A percentile compares a stretch with the other conserved stretches of the same genome.
Evolutionary conservation across 805 yeast genomes (phyloP).

Genomic region (Ogataea wickerhamii): DNA sequence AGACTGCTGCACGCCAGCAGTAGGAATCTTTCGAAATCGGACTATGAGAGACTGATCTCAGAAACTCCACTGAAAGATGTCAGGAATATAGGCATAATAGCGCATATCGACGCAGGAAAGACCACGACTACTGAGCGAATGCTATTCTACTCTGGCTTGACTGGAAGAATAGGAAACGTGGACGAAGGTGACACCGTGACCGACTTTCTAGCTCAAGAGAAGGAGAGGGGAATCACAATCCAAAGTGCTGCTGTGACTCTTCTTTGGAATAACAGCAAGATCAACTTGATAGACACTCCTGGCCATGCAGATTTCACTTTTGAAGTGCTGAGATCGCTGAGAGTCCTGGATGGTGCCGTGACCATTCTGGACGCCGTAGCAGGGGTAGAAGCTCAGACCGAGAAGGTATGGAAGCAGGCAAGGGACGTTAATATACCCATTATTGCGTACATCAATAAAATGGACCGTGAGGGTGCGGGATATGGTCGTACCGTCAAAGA

Average conservation of each 20-base stretch:
- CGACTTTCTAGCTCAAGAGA: slow-evolving; percentile 84
- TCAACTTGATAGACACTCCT: slow-evolving; percentile 93
- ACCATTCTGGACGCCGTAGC: slow-evolving; percentile 93
- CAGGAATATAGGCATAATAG: slow-evolving; percentile 92
- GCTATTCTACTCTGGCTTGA: slow-evolving; percentile 85
- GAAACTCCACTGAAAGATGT: slow-evolving; percentile 36
- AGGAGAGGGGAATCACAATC: slow-evolving; percentile 91
- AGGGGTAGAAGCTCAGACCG: slow-evolving; percentile 98
- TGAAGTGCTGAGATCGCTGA: slow-evolving; percentile 83
- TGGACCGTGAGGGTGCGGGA: slow-evolving; percentile 97
- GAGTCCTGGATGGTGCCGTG: slow-evolving; percentile 93
- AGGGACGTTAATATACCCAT: slow-evolving; percentile 62
- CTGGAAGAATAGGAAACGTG: slow-evolving; percentile 80
- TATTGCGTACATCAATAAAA: slow-evolving; percentile 81
- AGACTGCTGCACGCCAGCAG: slow-evolving; percentile 1
- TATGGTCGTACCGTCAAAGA: slow-evolving; percentile 87
- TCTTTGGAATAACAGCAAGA: slow-evolving; percentile 68
- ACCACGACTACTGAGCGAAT: slow-evolving; percentile 96
- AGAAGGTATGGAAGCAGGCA: slow-evolving; percentile 94
- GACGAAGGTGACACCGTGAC: slow-evolving; percentile 97
- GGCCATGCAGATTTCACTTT: slow-evolving; percentile 98
- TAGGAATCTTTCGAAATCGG: not conserved
- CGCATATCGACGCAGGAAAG: slow-evolving; percentile 99
- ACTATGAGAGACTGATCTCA: slow-evolving; percentile 16
- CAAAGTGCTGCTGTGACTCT: slow-evolving; percentile 94